phyloP scores from a whole-genome alignment of 805 yeast species.

The Schizosaccharomyces cryophilus region DNA sequence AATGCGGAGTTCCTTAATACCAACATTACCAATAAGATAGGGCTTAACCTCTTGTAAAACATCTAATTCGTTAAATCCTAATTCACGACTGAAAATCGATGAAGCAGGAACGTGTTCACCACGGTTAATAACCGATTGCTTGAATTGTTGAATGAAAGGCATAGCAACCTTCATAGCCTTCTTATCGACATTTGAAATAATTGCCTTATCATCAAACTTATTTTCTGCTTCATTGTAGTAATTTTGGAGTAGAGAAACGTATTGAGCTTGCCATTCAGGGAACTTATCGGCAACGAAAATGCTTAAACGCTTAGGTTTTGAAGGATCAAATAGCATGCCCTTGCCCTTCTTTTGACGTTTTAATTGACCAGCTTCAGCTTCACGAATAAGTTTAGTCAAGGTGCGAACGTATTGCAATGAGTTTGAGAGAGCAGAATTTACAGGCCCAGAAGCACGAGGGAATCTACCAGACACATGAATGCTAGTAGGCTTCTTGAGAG shows the following conservation, averaged over 20 bases:
- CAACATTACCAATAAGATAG: constrained; percentile 8
- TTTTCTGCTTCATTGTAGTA: constrained; percentile 21
- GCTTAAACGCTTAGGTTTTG: constrained; percentile 48
- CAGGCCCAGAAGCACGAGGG: constrained; percentile 53
- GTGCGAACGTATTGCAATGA: constrained; percentile 59
- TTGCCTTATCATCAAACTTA: constrained; percentile 6
- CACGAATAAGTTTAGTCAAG: constrained; percentile 66
- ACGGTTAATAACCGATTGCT: constrained; percentile 38
- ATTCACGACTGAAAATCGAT: constrained; percentile 70
- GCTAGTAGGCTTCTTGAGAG: constrained; percentile 38
- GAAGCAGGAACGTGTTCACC: constrained; percentile 35
- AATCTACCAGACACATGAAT: constrained; percentile 44
- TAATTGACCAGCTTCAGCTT: constrained; percentile 65
- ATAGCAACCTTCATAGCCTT: constrained; percentile 88
- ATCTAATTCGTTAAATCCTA: constrained; percentile 52
- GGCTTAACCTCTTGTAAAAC: constrained; percentile 27
- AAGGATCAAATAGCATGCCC: constrained; percentile 43
- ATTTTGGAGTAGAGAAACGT: constrained; percentile 55
- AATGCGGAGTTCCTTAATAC: background rate
- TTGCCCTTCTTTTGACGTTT: constrained; percentile 71
- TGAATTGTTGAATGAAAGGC: constrained; percentile 79
- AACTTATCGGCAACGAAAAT: constrained; percentile 57
- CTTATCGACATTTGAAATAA: constrained; percentile 17
- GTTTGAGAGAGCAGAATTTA: constrained; percentile 35
- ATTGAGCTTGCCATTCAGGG: constrained; percentile 74